Percentiles rank a stretch among this genome's conserved stretches.
Evolutionary conservation across 331 rosid genomes (phyloP).

Genomic region (Dryas integrifolia): DNA sequence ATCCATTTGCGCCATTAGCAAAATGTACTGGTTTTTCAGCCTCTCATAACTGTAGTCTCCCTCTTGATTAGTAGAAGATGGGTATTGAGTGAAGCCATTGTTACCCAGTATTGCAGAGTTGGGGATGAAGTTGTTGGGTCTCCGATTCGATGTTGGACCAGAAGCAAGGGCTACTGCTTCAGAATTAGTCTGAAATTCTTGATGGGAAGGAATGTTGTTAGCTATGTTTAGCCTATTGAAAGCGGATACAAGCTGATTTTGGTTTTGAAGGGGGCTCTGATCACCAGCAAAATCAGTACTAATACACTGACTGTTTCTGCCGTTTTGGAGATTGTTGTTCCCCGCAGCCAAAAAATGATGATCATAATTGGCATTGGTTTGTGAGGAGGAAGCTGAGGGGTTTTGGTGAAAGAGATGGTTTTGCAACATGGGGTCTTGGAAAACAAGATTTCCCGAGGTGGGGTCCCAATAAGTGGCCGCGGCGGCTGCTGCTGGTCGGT

Average conservation of each 20-base stretch:
- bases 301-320: too few species aligned
- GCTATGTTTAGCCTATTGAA: conserved; percentile 7
- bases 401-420: not conserved
- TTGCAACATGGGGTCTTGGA: conserved; percentile 1
- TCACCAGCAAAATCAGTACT: not conserved
- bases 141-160: not conserved
- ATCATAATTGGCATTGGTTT: not conserved
- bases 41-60: conserved; percentile 3
- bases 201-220: not conserved
- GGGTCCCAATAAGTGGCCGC: not conserved
- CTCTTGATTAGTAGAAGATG: not conserved
- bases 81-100: not conserved
- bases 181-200: not conserved
- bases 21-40: conserved; percentile 5
- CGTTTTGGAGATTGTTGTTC: not conserved
- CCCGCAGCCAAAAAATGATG: not conserved
- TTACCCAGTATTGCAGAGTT: not conserved
- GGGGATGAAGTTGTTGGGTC: conserved; percentile 5
- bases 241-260: not conserved
- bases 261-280: not conserved
- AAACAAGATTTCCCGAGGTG: not conserved
- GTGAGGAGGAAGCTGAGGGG: not conserved
- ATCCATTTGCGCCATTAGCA: conserved; percentile 3
- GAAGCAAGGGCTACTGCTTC: not conserved
- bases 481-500: too few species aligned